Base-by-base conservation (phyloP, 2,329 filamentous ascomycete genomes). In the Furcasterigmium sp. region DNA sequence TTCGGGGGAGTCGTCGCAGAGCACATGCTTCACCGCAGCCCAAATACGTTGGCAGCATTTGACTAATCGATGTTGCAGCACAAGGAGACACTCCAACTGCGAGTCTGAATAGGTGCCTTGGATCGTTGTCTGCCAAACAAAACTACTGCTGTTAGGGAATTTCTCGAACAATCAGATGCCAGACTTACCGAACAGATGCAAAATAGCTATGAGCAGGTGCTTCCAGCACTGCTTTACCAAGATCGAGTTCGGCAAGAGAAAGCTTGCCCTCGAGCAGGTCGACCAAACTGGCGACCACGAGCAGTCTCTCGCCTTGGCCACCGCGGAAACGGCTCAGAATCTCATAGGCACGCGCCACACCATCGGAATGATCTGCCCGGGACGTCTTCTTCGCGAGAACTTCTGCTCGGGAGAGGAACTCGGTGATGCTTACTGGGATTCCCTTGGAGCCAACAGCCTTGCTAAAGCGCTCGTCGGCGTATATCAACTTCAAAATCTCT, bases 1-100 rank as follows among this genome's bases (percentile, higher is more conserved):
- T 64, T 98, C 93, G 0, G 94, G 93, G 1, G 93, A 95, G 63
- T 96, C 93, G 49, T 95, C 85, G 56, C 93, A 98, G 1, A 98
- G 75, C 4, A 94, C 80, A 41, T 82, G 76, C 53, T 78, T 79
- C 5, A 96, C 88, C 20, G 80, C 75, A 1, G 66, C 56, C 93
- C 93, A 98, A 7, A 95, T 78, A n/a, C 75, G 72, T 39, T 73
- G 65, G 45, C 89, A 85, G 46, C 76, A 72, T 2, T 57, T 54
- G 11, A 87, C 65, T 2, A 90, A 73, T 4, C 78, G 75, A 3
- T 60, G 49, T 48, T 85, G 80, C 2, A 81, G 46, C 1, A 51
- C 43, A 21, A 56, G 53, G 5, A 76, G 58, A 4, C 52, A 49
- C 1, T 59, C 50, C 1, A 72, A 37, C 14, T 72, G 61, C 0